These are phyloP conservation scores for Galerina sulciceps DNA, from an alignment of 768 basidiomycete species.

Conservation along the genomic window DNA sequence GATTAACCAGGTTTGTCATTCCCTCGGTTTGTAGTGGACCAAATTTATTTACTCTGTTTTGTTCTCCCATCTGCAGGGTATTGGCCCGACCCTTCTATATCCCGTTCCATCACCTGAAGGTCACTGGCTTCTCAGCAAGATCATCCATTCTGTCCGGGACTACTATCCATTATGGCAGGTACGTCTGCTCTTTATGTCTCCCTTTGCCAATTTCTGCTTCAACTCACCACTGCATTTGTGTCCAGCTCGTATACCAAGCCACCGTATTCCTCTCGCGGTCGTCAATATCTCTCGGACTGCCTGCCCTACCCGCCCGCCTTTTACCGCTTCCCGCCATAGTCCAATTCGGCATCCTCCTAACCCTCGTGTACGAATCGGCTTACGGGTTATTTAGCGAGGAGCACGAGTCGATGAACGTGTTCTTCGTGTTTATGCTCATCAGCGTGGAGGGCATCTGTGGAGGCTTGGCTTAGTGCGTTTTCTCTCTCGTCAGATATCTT, in stretches of 20 bases:
- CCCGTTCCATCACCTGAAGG: constrained; percentile 70
- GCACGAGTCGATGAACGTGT: constrained; percentile 50
- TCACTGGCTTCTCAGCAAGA: constrained; percentile 67
- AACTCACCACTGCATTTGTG: not conserved
- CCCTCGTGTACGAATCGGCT: constrained; percentile 69
- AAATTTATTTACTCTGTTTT: not conserved
- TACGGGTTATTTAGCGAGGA: constrained; percentile 58
- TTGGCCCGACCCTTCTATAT: constrained; percentile 89
- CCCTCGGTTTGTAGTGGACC: not conserved
- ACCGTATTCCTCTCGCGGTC: constrained; percentile 95
- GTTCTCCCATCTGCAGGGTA: constrained; percentile 55
- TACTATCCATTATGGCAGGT: constrained; percentile 98
- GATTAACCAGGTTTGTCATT: constrained; percentile 71
- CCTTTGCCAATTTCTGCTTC: constrained; percentile 2
- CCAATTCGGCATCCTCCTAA: constrained; percentile 68
- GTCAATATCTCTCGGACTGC: constrained; percentile 83
- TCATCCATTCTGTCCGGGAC: constrained; percentile 86
- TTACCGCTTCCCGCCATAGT: constrained; percentile 78
- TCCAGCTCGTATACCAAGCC: constrained; percentile 81
- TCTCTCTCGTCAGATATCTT: not conserved
- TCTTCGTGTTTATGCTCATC: constrained; percentile 75
- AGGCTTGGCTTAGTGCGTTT: constrained; percentile 84
- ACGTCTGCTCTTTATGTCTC: not conserved
- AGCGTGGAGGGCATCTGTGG: constrained; percentile 92
- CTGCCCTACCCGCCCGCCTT: constrained; percentile 70